A percentile compares a stretch with the other conserved stretches of the same genome.
Conservation (phyloP, 2,329 filamentous ascomycete species). For the Aspergillus fumigatus region DNA sequence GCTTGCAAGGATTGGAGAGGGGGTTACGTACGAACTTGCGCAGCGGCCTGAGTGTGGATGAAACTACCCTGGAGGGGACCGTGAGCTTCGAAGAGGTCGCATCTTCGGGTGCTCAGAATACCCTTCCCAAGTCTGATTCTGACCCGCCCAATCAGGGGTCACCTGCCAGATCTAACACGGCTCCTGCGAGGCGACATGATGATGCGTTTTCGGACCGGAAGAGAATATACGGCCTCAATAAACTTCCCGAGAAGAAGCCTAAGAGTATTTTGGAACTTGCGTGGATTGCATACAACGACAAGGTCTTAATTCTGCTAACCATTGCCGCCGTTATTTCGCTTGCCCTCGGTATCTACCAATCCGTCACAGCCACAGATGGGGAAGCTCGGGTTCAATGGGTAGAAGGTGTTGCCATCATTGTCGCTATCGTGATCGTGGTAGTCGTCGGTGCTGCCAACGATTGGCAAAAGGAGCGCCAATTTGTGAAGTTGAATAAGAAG, state of each 20-base stretch:
- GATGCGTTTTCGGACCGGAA: slow-evolving; percentile 58
- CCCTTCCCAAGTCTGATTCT: slow-evolving; percentile 26
- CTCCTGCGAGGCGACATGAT: slow-evolving; percentile 22
- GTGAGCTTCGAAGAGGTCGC: slow-evolving; percentile 65
- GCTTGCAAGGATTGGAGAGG: slow-evolving; percentile 66
- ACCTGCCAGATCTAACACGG: slow-evolving; percentile 10
- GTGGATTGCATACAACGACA: slow-evolving; percentile 81
- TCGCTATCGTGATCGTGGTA: slow-evolving; percentile 71
- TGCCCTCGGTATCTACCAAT: slow-evolving; percentile 70
- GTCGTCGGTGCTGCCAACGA: slow-evolving; percentile 74
- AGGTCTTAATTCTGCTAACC: slow-evolving; percentile 68
- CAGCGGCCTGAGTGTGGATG: slow-evolving; percentile 66
- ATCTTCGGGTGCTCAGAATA: slow-evolving; percentile 13
- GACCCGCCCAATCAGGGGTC: slow-evolving; percentile 7
- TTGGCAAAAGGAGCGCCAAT: slow-evolving; percentile 77
- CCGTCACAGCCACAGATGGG: slow-evolving; percentile 53
- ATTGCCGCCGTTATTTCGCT: slow-evolving; percentile 69
- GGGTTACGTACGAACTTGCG: slow-evolving; percentile 63
- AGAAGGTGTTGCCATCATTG: slow-evolving; percentile 73
- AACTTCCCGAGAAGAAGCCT: slow-evolving; percentile 62
- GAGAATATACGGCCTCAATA: slow-evolving; percentile 65
- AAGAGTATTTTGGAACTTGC: slow-evolving; percentile 66
- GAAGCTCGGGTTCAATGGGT: slow-evolving; percentile 69
- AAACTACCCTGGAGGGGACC: slow-evolving; percentile 57
- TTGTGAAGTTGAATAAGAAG: slow-evolving; percentile 74